Evolutionary conservation across 805 yeast species (phyloP).

Genomic region (Candida andamanensis): DNA sequence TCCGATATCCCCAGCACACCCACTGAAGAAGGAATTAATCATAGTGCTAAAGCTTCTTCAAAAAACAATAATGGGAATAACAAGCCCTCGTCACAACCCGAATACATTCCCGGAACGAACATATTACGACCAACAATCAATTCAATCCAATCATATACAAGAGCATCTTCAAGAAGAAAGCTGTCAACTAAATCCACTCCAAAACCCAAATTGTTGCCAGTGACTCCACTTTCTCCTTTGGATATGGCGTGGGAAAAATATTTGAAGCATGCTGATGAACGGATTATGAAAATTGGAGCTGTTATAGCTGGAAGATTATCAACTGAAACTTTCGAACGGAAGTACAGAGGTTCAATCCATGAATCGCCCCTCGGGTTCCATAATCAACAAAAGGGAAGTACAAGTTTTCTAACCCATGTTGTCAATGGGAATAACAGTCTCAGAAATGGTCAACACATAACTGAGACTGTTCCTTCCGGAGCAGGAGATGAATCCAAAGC

Average conservation of each 20-base stretch:
- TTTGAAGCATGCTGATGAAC: slow-evolving; percentile 52
- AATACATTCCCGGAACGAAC: slow-evolving; percentile 55
- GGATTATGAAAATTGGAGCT: slow-evolving; percentile 55
- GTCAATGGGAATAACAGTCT: slow-evolving; percentile 30
- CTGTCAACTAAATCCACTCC: slow-evolving; percentile 7
- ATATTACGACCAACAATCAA: slow-evolving; percentile 49
- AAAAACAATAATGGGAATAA: slow-evolving; percentile 22
- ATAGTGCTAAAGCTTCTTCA: slow-evolving; percentile 18
- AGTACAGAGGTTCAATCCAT: slow-evolving; percentile 49
- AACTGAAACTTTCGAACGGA: slow-evolving; percentile 52
- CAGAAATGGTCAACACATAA: slow-evolving; percentile 9
- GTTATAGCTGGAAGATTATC: slow-evolving; percentile 40
- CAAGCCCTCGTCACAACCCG: slow-evolving; percentile 31
- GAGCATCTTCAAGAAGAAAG: slow-evolving; percentile 14
- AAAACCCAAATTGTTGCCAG: slow-evolving; percentile 27
- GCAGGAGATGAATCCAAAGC: slow-evolving; percentile 55
- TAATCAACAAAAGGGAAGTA: slow-evolving; percentile 15
- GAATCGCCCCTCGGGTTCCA: slow-evolving; percentile 52
- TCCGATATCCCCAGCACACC: slow-evolving; percentile 21
- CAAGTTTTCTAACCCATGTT: slow-evolving; percentile 34
- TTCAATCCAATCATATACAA: slow-evolving; percentile 23
- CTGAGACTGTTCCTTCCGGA: no score
- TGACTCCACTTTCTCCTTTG: slow-evolving; percentile 45
- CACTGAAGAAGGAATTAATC: slow-evolving; percentile 10
- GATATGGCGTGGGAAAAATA: slow-evolving; percentile 58